A percentile compares a stretch with the other conserved stretches of the same genome.
phyloP scores from a whole-genome alignment of 192 early-diverging fungal genomes.

The Diversispora epigaea region DNA sequence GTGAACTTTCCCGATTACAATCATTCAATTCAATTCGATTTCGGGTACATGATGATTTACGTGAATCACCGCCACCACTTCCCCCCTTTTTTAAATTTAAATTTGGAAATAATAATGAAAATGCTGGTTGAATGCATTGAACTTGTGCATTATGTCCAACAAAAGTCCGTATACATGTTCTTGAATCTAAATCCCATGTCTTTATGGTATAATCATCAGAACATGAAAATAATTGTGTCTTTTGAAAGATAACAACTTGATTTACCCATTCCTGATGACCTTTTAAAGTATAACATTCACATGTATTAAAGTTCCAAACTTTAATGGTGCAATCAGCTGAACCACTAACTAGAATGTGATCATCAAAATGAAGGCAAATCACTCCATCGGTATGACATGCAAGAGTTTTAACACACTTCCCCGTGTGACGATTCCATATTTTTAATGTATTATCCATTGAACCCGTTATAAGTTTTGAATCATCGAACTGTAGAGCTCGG shows the following conservation, averaged over 20 bases:
- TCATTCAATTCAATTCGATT: not conserved
- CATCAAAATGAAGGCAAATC: slow-evolving; percentile 79
- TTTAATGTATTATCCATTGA: slow-evolving; percentile 89
- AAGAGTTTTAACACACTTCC: slow-evolving; percentile 82
- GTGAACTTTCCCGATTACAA: not conserved
- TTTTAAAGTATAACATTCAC: slow-evolving; percentile 66
- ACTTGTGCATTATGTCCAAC: slow-evolving; percentile 73
- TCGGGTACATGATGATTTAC: not conserved
- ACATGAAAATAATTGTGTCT: slow-evolving; percentile 71
- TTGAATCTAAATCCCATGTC: slow-evolving; percentile 79
- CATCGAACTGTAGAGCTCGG: slow-evolving; percentile 90
- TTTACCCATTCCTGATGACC: slow-evolving; percentile 95
- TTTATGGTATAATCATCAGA: slow-evolving; percentile 87
- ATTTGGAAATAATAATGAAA: slow-evolving; percentile 6
- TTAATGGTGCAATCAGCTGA: slow-evolving; percentile 81
- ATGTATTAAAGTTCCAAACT: slow-evolving; percentile 78
- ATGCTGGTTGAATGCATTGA: slow-evolving; percentile 55
- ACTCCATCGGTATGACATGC: slow-evolving; percentile 79
- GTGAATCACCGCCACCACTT: not conserved
- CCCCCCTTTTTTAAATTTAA: slow-evolving; percentile 23
- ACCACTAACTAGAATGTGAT: slow-evolving; percentile 80
- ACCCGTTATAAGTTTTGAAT: slow-evolving; percentile 88
- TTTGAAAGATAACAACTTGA: slow-evolving; percentile 74
- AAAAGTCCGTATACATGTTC: slow-evolving; percentile 66
- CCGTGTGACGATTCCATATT: slow-evolving; percentile 91